Evolutionary conservation across 1,284 basidiomycete genomes (phyloP).

Genomic region (Ustilago esculenta): DNA sequence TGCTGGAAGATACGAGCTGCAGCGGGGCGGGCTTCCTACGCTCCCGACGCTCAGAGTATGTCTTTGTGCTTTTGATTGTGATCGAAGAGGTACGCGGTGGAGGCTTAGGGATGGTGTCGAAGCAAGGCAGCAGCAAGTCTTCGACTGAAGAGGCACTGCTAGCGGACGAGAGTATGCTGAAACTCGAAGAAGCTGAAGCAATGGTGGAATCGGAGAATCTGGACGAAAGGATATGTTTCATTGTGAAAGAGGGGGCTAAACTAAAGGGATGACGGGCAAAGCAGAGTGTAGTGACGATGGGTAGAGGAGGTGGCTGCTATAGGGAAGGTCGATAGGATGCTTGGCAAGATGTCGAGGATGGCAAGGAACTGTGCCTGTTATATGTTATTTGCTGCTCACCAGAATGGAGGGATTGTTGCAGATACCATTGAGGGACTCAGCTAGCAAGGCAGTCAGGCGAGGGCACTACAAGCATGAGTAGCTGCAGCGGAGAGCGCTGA

Average conservation of each 20-base stretch:
- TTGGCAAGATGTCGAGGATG: conserved; percentile 3
- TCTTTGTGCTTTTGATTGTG: conserved; percentile 30
- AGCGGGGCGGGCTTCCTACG: conserved; percentile 28
- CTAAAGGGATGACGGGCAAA: too few relatives aligned
- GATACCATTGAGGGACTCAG: neutral
- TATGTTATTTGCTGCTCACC: conserved; percentile 6
- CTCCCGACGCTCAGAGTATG: conserved; percentile 13
- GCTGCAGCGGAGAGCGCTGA: too few relatives aligned
- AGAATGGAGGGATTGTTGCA: neutral
- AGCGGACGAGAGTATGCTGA: conserved; percentile 20
- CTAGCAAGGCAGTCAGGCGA: neutral
- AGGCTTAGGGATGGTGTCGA: conserved; percentile 26
- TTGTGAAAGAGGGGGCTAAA: neutral
- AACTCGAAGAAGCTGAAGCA: conserved; percentile 28
- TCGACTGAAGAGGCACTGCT: conserved; percentile 28
- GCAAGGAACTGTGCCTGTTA: conserved; percentile 3
- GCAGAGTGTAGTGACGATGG: neutral
- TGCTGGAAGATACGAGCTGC: conserved; percentile 1
- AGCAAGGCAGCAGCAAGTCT: conserved; percentile 15
- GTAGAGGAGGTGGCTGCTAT: neutral
- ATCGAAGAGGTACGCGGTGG: conserved; percentile 41
- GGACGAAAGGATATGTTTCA: conserved; percentile 22
- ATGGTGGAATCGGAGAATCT: conserved; percentile 43
- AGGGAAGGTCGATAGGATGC: conserved; percentile 1
- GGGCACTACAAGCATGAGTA: neutral